These are phyloP conservation scores for Glomus cerebriforme DNA, from an alignment of 192 early-diverging fungal species.

Conservation along the genomic window DNA sequence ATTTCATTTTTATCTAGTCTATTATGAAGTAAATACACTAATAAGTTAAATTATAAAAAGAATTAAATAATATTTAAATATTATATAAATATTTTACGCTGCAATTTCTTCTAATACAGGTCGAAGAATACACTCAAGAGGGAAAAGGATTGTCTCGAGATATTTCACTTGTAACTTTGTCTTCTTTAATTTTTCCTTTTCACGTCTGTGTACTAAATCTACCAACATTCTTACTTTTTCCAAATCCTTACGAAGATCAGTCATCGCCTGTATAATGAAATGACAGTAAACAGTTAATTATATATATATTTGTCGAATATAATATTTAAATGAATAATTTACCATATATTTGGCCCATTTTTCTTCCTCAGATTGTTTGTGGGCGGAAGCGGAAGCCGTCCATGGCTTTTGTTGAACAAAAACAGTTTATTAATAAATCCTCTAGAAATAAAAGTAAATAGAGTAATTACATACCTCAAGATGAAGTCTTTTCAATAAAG, in stretches of 20 bases:
- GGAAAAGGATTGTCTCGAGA: slow-evolving; percentile 66
- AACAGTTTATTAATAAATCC: not conserved
- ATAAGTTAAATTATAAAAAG: not conserved
- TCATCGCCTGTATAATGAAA: slow-evolving; percentile 41
- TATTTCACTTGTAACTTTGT: slow-evolving; percentile 64
- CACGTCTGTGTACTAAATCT: slow-evolving; percentile 76
- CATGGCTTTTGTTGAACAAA: slow-evolving; percentile 63
- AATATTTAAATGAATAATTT: slow-evolving; percentile 4
- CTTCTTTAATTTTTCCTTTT: slow-evolving; percentile 67
- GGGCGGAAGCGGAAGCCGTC: slow-evolving; percentile 81
- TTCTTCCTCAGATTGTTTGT: slow-evolving; percentile 77
- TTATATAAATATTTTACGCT: slow-evolving; percentile 48
- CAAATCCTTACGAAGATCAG: slow-evolving; percentile 74
- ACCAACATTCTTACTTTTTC: slow-evolving; percentile 84
- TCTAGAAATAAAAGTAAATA: not conserved
- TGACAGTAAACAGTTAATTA: not conserved
- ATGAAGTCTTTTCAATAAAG: slow-evolving; percentile 92
- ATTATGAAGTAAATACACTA: not conserved
- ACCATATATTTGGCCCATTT: slow-evolving; percentile 69
- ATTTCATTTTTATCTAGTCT: slow-evolving; percentile 43
- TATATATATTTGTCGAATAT: not conserved
- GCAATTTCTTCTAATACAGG: slow-evolving; percentile 69
- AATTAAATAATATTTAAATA: not conserved
- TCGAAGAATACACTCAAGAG: slow-evolving; percentile 67
- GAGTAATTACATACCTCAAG: slow-evolving; percentile 67